phyloP scores from a whole-genome alignment of 306 rosid genomes.

The Sindora glabra region DNA sequence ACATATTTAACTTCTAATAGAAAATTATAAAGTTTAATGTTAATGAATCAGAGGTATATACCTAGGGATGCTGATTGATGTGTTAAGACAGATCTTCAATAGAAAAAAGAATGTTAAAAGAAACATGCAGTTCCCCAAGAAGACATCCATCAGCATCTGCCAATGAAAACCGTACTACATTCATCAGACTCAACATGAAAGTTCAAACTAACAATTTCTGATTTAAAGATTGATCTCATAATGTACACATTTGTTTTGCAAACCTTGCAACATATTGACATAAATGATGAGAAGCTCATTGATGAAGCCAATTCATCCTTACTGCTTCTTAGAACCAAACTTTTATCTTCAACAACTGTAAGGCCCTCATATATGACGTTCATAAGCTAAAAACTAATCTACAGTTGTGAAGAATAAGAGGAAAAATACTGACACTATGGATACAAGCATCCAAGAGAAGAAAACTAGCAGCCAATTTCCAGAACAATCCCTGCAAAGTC shows the following conservation, averaged over 20 bases:
- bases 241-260: background rate
- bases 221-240: background rate
- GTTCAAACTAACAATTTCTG: constrained; percentile 6
- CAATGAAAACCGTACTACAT: constrained; percentile 13
- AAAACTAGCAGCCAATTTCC: constrained; percentile 56
- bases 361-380: constrained; percentile 27
- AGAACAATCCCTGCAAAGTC: constrained; percentile 58
- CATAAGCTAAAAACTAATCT: constrained; percentile 4
- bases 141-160: constrained; percentile 52
- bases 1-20: no score
- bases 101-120: constrained; percentile 46
- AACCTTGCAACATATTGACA: constrained; percentile 64
- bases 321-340: constrained; percentile 44
- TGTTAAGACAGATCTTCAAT: constrained; percentile 37
- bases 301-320: constrained; percentile 36
- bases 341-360: constrained; percentile 47
- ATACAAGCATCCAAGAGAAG: constrained; percentile 87
- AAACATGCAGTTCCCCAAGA: constrained; percentile 63
- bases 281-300: constrained; percentile 35
- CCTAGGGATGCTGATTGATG: constrained; percentile 40
- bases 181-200: constrained; percentile 13
- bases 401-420: background rate
- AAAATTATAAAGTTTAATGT: no score
- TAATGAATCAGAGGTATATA: constrained; percentile 20
- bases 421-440: constrained; percentile 29